These are phyloP conservation scores for Populus hybrid DNA, from an alignment of 441 rosid genomes.

Conservation along the genomic window DNA sequence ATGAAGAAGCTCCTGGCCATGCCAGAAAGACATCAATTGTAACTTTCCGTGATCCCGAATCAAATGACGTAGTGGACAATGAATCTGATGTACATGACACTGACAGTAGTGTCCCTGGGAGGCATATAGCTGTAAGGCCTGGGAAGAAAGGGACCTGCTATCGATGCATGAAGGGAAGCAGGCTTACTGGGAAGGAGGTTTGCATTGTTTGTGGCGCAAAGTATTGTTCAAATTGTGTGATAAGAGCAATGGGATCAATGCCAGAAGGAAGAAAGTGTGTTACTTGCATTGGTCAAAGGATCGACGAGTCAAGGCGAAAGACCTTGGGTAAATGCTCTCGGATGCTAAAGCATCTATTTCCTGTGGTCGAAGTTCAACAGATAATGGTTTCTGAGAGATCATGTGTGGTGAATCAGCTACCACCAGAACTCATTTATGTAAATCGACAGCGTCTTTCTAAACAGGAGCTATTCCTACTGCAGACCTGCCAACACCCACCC, in stretches of 20 bases:
- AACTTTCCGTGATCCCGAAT: constrained; percentile 56
- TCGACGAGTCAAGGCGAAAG: constrained; percentile 66
- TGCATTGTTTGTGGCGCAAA: constrained; percentile 93
- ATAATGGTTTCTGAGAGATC: constrained; percentile 70
- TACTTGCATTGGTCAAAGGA: constrained; percentile 71
- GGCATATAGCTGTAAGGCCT: constrained; percentile 51
- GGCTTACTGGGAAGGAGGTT: constrained; percentile 79
- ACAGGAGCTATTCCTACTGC: constrained; percentile 57
- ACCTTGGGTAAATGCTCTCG: constrained; percentile 70
- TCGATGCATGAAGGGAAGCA: constrained; percentile 69
- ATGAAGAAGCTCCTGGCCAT: constrained; percentile 34
- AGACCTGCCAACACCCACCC: constrained; percentile 69
- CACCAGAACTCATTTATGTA: constrained; percentile 72
- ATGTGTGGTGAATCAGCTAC: constrained; percentile 77
- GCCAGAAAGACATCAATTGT: constrained; percentile 46
- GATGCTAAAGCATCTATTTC: constrained; percentile 65
- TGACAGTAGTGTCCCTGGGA: constrained; percentile 31
- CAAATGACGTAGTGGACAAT: constrained; percentile 16
- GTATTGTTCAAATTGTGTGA: constrained; percentile 69
- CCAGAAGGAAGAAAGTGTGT: constrained; percentile 98
- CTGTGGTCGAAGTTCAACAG: constrained; percentile 59
- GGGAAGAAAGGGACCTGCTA: constrained; percentile 88
- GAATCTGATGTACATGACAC: constrained; percentile 33
- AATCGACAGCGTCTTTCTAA: constrained; percentile 53
- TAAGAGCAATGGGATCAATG: constrained; percentile 97